Evolutionary conservation across 352 stramenopile genomes (phyloP), one percentile per base, ranked within the genome.

Genomic region (Pythium insidiosum): DNA sequence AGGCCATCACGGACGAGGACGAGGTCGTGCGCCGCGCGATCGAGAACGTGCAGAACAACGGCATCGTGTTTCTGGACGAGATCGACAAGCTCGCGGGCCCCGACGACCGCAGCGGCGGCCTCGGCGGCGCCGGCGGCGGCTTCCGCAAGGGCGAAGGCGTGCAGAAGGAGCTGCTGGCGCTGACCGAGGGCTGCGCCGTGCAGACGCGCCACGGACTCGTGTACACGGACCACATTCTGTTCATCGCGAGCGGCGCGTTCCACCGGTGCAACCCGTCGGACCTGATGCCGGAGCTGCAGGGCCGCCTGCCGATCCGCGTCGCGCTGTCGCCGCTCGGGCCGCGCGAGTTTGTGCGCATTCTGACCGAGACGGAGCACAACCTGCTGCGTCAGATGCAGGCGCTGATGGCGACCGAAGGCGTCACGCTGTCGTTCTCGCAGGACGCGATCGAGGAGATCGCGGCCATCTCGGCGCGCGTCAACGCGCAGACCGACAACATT

Each of bases 21-120:
- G 71, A 86, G 24, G 70, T 91, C 20, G 61, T 91, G 26, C 78
- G 85, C 53, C 66, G 56, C 5, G 78, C 78, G 4, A 55, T 91
- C 34, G 73, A 88, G 46, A 85, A 82, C 45, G 96, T 98, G 35
- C 94, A 99, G 68, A 84, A 98, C 66, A 96, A 94, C 51, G 97
- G 97, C 20, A 99, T 99, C 63, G 95, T 99, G 20, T 99, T 99
- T 58, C 95, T 99, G 46, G 97, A 99, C 71, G 97, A 99, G 64
- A 98, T 99, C 42, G 96, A 99, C 69, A 99, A 99, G 69, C 95
- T 99, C 38, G 96, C 95, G 31, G 91, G 73, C 33, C 66, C 78
- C 20, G 79, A 88, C 40, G 91, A 98, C 39, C 73, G 73, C 11
- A 73, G 86, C n/a, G n/a, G n/a, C n/a, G n/a, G n/a, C n/a, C n/a